Conservation (phyloP, 2,329 filamentous ascomycete genomes). For the Penicillium fuscoglaucum region DNA sequence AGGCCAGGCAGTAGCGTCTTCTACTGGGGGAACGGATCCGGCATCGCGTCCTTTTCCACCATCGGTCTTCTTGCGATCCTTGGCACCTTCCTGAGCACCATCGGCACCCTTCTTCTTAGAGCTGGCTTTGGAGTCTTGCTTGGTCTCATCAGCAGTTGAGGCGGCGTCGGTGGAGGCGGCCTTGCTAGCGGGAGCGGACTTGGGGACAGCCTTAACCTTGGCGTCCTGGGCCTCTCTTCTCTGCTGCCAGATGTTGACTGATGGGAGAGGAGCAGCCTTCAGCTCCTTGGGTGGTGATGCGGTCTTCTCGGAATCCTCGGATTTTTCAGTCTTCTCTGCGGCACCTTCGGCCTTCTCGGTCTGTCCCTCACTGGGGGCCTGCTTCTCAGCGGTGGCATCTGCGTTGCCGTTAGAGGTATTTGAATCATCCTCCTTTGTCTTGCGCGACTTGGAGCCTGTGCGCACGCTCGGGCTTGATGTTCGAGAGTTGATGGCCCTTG, state of each 20-base stretch:
- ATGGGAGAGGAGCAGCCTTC: conserved; percentile 76
- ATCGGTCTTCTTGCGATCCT: conserved; percentile 40
- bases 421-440: conserved; percentile 61
- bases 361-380: conserved; percentile 8
- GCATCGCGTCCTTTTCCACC: conserved; percentile 46
- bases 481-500: conserved; percentile 40
- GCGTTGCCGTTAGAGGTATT: conserved; percentile 64
- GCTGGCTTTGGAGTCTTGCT: conserved; percentile 44
- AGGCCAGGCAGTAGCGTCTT: conserved; percentile 81
- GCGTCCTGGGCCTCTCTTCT: conserved; percentile 66
- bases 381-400: conserved; percentile 61
- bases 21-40: conserved; percentile 61
- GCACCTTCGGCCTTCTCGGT: conserved; percentile 53
- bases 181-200: conserved; percentile 27
- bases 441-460: conserved; percentile 52
- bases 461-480: conserved; percentile 57
- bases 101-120: conserved; percentile 45
- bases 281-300: conserved; percentile 63
- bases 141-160: conserved; percentile 37
- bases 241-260: conserved; percentile 86
- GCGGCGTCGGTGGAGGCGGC: conserved; percentile 27
- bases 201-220: conserved; percentile 46
- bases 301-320: conserved; percentile 54
- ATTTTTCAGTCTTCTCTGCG: conserved; percentile 53
- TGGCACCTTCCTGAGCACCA: conserved; percentile 30